phyloP scores from a whole-genome alignment of 2,329 filamentous ascomycete species.

The Neopestalotiopsis rosae region DNA sequence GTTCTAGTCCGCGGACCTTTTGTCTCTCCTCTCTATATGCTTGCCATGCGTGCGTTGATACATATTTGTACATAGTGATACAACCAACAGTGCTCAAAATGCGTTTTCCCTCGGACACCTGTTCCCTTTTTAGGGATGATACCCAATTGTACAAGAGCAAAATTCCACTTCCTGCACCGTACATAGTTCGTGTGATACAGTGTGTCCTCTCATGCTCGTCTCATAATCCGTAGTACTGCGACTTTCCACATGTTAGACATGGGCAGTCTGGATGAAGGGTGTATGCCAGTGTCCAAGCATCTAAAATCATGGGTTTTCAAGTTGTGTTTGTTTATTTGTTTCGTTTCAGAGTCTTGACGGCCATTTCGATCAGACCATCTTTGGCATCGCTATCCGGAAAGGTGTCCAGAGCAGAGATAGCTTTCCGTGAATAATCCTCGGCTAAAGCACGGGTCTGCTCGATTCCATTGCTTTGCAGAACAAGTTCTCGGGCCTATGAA shows the following conservation, averaged over 20 bases:
- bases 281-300: background rate
- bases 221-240: background rate
- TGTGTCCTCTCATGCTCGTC: background rate
- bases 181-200: background rate
- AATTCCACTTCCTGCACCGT: background rate
- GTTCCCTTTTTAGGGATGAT: background rate
- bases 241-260: background rate
- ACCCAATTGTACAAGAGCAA: background rate
- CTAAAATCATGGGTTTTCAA: background rate
- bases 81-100: conserved; percentile 23
- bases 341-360: conserved; percentile 86
- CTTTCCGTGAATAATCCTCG: conserved; percentile 88
- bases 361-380: conserved; percentile 90
- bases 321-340: conserved; percentile 67
- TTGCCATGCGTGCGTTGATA: conserved; percentile 10
- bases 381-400: conserved; percentile 98
- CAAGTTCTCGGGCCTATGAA: conserved; percentile 80
- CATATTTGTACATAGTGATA: conserved; percentile 27
- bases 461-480: conserved; percentile 82
- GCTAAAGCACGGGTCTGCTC: conserved; percentile 91
- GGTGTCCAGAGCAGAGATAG: conserved; percentile 78
- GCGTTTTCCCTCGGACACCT: conserved; percentile 22
- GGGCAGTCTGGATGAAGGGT: background rate
- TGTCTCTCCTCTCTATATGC: conserved; percentile 24
- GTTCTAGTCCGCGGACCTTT: conserved; percentile 18